phyloP scores from a whole-genome alignment of 345 rosid genomes.

The Brassica juncea region DNA sequence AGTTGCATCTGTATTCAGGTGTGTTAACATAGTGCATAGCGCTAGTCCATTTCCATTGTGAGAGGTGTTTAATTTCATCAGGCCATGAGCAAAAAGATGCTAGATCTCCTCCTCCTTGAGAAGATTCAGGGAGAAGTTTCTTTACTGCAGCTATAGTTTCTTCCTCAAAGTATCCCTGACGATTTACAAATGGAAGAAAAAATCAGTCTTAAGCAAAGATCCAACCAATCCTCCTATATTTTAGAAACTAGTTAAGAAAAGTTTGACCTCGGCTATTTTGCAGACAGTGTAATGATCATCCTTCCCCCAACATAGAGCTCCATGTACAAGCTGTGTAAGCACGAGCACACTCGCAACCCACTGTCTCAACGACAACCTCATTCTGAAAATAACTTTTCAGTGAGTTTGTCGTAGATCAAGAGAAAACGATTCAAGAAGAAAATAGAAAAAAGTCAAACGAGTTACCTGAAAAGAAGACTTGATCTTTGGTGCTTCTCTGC shows the following conservation, averaged over 20 bases:
- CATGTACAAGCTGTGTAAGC: slow-evolving; percentile 58
- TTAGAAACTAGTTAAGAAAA: neutral
- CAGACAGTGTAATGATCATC: slow-evolving; percentile 83
- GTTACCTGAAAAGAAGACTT: slow-evolving; percentile 10
- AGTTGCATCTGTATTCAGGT: slow-evolving; percentile 79
- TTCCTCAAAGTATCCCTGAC: slow-evolving; percentile 61
- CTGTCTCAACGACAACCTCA: slow-evolving; percentile 38
- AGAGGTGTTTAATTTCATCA: slow-evolving; percentile 55
- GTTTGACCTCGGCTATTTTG: slow-evolving; percentile 74
- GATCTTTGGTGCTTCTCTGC: neutral
- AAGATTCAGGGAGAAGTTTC: slow-evolving; percentile 66
- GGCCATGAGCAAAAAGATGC: slow-evolving; percentile 86
- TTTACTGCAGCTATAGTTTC: slow-evolving; percentile 63
- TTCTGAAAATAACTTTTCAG: slow-evolving; percentile 17
- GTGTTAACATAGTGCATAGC: slow-evolving; percentile 75
- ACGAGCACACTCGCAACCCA: slow-evolving; percentile 45
- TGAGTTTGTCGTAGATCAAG: neutral
- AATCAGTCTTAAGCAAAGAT: neutral
- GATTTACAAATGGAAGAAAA: neutral
- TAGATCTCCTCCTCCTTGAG: slow-evolving; percentile 59
- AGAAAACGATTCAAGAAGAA: neutral
- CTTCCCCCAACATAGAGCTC: slow-evolving; percentile 73
- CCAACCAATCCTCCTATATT: neutral
- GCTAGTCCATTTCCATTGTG: slow-evolving; percentile 67
- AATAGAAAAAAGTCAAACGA: slow-evolving; percentile 6